Percentiles rank a stretch among this genome's conserved stretches.
Conservation (phyloP, 2,329 filamentous ascomycete genomes). For the Fusarium verticillioides region DNA sequence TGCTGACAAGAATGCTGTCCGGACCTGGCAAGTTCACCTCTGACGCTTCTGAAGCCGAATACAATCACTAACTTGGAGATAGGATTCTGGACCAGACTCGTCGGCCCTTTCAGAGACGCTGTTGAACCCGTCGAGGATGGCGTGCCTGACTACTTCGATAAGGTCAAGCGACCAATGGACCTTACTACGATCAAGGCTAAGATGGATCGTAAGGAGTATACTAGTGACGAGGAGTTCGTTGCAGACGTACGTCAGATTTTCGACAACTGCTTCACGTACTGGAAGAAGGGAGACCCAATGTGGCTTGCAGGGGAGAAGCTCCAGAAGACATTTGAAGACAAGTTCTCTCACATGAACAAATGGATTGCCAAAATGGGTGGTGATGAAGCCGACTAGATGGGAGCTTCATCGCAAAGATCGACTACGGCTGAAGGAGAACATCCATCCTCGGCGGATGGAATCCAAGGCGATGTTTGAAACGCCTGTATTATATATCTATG, state of each 20-base stretch:
- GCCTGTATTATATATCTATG: constrained; percentile 1
- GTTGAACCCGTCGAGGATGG: constrained; percentile 67
- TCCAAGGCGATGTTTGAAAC: not conserved
- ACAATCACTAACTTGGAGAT: constrained; percentile 3
- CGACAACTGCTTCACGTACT: constrained; percentile 72
- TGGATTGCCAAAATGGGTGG: constrained; percentile 66
- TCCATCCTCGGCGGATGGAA: not conserved
- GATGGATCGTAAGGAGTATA: constrained; percentile 66
- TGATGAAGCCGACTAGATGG: constrained; percentile 48
- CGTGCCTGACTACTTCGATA: constrained; percentile 70
- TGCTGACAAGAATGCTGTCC: constrained; percentile 69
- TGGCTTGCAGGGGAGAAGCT: constrained; percentile 66
- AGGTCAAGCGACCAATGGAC: constrained; percentile 71
- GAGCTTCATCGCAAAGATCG: not conserved
- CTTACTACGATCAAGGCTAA: constrained; percentile 69
- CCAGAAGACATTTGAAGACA: constrained; percentile 68
- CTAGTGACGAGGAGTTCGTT: constrained; percentile 63
- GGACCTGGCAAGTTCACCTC: constrained; percentile 61
- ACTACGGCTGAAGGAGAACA: not conserved
- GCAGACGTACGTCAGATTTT: constrained; percentile 71
- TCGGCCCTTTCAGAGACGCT: constrained; percentile 69
- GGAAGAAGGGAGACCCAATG: constrained; percentile 65
- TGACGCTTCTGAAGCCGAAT: not conserved
- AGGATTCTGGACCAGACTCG: constrained; percentile 75
- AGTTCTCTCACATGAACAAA: constrained; percentile 68